Base-by-base conservation (phyloP, 345 rosid genomes). In the Eucalyptus leucophloia region DNA sequence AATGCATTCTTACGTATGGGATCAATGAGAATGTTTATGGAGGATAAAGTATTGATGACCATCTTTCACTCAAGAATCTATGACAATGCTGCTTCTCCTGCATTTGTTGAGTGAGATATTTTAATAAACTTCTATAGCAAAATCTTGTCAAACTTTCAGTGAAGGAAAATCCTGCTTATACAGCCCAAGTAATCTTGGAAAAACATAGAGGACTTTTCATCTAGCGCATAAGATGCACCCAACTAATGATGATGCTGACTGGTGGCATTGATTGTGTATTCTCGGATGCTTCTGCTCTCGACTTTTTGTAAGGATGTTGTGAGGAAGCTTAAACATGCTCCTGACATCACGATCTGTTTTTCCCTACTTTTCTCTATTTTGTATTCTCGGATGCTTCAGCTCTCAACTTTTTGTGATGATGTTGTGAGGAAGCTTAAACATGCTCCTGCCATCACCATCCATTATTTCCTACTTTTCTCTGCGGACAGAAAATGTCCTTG, bases 401-500 rank as follows among this genome's bases (percentile, higher is more conserved):
- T 67, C 42, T 69, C 80, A 69, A 69, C 23, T 32, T 69, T 67
- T 69, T 8, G 42, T 69, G 23, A 16, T 6, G 45, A 34, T 69
- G 24, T 37, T 72, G 82, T 72, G 82, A 72, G 82, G 82, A 72
- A 72, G 45, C 45, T 72, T 37, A 72, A 37, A 72, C 44, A 19
- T 72, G 82, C 82, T 10, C 82, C 44, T 72, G 45, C 6, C 82
- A 72, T 37, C 45, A 72, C 2, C 15, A 34, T 72, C 82, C 45
- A 4, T 10, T 86, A 49, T 34, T 40, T 58, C 54, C 54, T 81
- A 30, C 86, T 82, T 58, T 86, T 49, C 89, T 88, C 85, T 89
- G 87, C 53, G n/a, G 88, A 72, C 88, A 91, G 67, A 91, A 88
- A 18, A 86, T 89, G 42, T 89, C 91, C 90, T 67, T 89, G 90